Evolutionary conservation across 441 rosid species (phyloP), one percentile per base, ranked within the genome.

Genomic region (Brassica balearica): DNA sequence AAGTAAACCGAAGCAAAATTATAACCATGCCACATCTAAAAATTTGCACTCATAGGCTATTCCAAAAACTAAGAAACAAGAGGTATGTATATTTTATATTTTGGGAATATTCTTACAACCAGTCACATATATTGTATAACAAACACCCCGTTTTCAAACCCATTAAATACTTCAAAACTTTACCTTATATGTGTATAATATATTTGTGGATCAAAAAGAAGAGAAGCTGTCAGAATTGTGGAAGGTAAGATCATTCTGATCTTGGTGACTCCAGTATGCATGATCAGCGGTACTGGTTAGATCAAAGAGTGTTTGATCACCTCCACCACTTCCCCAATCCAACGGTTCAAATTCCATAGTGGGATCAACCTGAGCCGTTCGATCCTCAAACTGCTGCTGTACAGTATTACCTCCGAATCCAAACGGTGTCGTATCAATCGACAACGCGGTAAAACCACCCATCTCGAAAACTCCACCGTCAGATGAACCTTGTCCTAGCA

Each of bases 221-320:
- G 17, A 69, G 82, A 58, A 81, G 61, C 48, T 65, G 66, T 74
- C 56, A 70, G 62, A 70, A 75, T 71, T 68, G 89, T 82, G 97
- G 98, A 74, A 94, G 89, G 71, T 87, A 12, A 89, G 87, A 80
- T 72, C 80, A 14, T 84, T 55, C 27, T 86, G 90, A 82, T 91
- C 90, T 65, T 86, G 91, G 82, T 87, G 96, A 82, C 86, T 85
- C 98, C 97, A 94, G 88, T 88, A 90, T 6, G 89, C 78, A 72
- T 88, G 94, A 88, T 92, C 98, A 80, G 76, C 80, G 71, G 77
- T 71, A 14, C 74, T 80, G 0, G 93, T 85, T 67, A 90, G 87
- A 88, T 90, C 94, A 78, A 89, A 86, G 60, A 91, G 81, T 46
- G 77, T 82, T 34, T 88, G 95, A 84, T 87, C 86, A 46, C 82